Base-by-base conservation (phyloP, 2,329 filamentous ascomycete genomes). In the Phaeomoniella chlamydospora region DNA sequence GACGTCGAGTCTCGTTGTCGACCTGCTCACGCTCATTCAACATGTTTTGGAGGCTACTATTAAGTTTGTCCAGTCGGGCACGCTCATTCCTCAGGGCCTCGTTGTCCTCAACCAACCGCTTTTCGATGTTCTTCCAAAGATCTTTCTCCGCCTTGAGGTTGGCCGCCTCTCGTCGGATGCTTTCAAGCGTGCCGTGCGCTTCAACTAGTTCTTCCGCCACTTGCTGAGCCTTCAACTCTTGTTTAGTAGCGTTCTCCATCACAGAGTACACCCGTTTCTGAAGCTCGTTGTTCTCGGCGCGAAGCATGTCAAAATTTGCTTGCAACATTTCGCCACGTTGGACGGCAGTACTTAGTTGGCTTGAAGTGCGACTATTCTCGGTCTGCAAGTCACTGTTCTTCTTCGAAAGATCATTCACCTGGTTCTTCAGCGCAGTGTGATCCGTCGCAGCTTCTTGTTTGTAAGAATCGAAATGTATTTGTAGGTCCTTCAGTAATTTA, bases 121-220 rank as follows among this genome's bases (percentile, higher is more conserved):
- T 79, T 53, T 96, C 87, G 19, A 94, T 93, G 38, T 80, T 84
- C 62, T 90, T 93, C 81, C 83, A 94, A 6, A 98, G 68, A 26
- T 85, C 81, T 61, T 94, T 94, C 57, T 96, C 88, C 0, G 88
- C 87, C 56, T 93, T 94, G 19, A 94, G 71, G 50, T 96, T 94
- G 12, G 86, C 79, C 37, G 79, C 85, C 54, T 98, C 90, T 44
- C 85, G 86, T 36, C 86, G 80, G 57, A 94, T 72, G 50, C 85
- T 87, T 50, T 98, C 88, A 3, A 82, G 67, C 36, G 88, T 62
- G 18, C 80, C 80, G 53, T 78, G 80, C 4, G 81, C 77, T 54
- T 94, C 90, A 6, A 96, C 77, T 4, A 96, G 70, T 47, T 98
- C 88, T 56, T 96, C 88, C 0, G 85, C 86, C 17, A 88, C 81